Evolutionary conservation across 805 yeast genomes (phyloP).

Genomic region (Myxozyma kluyveri): DNA sequence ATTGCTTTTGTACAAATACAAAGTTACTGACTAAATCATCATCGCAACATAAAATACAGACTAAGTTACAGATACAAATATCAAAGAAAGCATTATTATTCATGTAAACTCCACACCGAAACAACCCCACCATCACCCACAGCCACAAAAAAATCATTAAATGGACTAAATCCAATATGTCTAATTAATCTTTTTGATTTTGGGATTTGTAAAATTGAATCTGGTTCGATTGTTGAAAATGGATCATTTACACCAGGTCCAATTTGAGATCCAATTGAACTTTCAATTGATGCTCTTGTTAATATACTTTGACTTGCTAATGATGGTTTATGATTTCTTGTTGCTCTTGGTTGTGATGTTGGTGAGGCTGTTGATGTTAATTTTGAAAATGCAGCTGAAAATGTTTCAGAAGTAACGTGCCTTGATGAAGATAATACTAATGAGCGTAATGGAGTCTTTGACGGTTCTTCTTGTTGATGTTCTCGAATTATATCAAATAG

Average conservation of each 20-base stretch:
- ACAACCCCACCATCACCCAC: conserved; percentile 28
- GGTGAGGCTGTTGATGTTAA: not conserved
- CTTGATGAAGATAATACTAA: not conserved
- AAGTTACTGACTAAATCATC: too few relatives aligned
- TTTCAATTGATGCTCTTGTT: not conserved
- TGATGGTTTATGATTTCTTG: not conserved
- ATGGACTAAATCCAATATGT: conserved; percentile 26
- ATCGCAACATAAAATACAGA: too few relatives aligned
- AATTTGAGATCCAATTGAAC: not conserved
- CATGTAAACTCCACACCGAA: conserved; percentile 13
- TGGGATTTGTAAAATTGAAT: conserved; percentile 14
- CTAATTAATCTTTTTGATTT: conserved; percentile 14
- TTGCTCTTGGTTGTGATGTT: not conserved
- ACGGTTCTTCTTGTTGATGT: not conserved
- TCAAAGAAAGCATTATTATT: too few relatives aligned
- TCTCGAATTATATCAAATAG: too few relatives aligned
- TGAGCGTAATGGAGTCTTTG: not conserved
- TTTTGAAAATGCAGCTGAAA: too few relatives aligned
- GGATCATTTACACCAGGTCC: conserved; percentile 10
- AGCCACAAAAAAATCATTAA: conserved; percentile 19
- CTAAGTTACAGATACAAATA: too few relatives aligned
- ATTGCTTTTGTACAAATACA: too few relatives aligned
- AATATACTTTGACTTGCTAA: too few relatives aligned
- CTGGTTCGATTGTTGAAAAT: conserved; percentile 13
- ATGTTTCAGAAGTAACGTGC: not conserved